phyloP scores from a whole-genome alignment of 108 stramenopile species.

The Cyclotella distinguenda region DNA sequence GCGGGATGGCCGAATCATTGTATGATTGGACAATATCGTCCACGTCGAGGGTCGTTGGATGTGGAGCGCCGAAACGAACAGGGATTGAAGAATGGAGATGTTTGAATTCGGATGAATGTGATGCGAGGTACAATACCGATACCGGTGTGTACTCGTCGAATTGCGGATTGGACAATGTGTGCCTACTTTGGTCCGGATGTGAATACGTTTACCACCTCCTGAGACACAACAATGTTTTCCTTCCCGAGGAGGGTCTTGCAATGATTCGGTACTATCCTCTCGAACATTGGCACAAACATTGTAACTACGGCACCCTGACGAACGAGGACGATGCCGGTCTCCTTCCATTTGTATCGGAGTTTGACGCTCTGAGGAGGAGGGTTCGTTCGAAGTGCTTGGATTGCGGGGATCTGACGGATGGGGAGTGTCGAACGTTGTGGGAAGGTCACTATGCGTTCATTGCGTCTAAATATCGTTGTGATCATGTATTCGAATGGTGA shows the following conservation, averaged over 20 bases:
- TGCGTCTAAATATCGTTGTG: slow-evolving; percentile 52
- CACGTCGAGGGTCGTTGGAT: slow-evolving; percentile 56
- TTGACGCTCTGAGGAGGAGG: slow-evolving; percentile 39
- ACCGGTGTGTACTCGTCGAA: slow-evolving; percentile 39
- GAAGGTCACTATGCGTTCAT: slow-evolving; percentile 48
- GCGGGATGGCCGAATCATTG: slow-evolving; percentile 27
- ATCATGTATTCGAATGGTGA: slow-evolving; percentile 51
- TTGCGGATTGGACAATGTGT: slow-evolving; percentile 54
- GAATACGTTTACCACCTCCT: slow-evolving; percentile 66
- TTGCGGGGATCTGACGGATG: slow-evolving; percentile 46
- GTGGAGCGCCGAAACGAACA: slow-evolving; percentile 29
- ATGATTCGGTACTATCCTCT: slow-evolving; percentile 51
- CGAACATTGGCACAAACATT: slow-evolving; percentile 53
- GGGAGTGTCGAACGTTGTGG: slow-evolving; percentile 53
- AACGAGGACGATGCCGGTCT: slow-evolving; percentile 49
- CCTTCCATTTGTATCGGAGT: slow-evolving; percentile 47
- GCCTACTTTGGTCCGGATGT: slow-evolving; percentile 53
- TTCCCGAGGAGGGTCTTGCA: slow-evolving; percentile 54
- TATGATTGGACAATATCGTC: slow-evolving; percentile 66
- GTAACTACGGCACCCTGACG: slow-evolving; percentile 31
- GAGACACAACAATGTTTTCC: slow-evolving; percentile 45
- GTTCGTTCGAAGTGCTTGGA: slow-evolving; percentile 20
- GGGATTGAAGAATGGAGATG: slow-evolving; percentile 45
- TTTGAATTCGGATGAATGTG: slow-evolving; percentile 43
- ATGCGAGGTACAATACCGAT: slow-evolving; percentile 46